Conservation (phyloP, 1,284 basidiomycete species). For the Porodaedalea pini region DNA sequence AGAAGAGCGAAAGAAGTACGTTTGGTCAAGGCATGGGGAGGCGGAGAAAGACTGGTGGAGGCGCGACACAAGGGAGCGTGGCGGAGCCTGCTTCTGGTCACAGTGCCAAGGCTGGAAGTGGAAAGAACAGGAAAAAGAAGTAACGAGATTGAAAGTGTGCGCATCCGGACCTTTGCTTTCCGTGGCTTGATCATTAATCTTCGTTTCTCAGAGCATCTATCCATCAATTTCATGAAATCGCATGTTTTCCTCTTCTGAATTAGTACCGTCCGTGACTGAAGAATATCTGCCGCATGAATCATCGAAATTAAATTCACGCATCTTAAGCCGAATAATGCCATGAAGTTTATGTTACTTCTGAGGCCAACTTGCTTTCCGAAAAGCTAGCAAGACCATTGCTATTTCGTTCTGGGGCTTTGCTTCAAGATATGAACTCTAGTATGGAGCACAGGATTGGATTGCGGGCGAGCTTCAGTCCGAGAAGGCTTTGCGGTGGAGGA, state of each 20-base stretch:
- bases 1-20: slow-evolving; percentile 70
- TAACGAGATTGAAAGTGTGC: slow-evolving; percentile 28
- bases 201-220: neutral
- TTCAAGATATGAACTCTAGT: no score
- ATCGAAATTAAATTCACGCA: neutral
- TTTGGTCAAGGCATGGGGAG: slow-evolving; percentile 40
- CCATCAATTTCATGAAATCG: neutral
- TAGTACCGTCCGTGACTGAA: neutral
- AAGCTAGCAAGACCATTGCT: neutral
- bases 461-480: slow-evolving; percentile 3
- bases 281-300: neutral
- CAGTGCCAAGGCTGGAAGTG: slow-evolving; percentile 33
- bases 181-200: slow-evolving; percentile 4
- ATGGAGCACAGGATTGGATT: neutral
- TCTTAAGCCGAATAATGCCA: neutral
- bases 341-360: neutral
- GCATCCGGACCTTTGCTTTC: slow-evolving; percentile 21
- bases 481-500: neutral
- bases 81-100: slow-evolving; percentile 33
- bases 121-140: slow-evolving; percentile 53
- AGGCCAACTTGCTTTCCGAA: neutral
- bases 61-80: slow-evolving; percentile 53
- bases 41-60: slow-evolving; percentile 44
- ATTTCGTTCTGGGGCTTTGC: neutral
- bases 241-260: neutral